These are phyloP conservation scores for Saccharomycopsis sp. DNA, from an alignment of 805 yeast genomes.

Conservation along the genomic window DNA sequence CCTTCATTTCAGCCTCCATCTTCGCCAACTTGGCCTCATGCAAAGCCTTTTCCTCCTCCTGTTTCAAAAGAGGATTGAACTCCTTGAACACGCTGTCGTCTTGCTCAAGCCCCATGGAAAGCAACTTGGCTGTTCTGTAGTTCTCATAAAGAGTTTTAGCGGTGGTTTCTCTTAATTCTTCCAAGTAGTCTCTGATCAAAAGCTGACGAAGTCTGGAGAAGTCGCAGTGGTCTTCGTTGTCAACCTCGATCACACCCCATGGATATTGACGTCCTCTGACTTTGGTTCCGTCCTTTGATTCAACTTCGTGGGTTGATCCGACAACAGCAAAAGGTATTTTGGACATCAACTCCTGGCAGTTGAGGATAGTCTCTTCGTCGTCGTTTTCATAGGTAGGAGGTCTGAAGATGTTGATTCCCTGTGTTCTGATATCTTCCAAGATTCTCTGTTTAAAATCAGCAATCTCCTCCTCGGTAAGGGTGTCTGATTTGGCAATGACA, in stretches of 20 bases:
- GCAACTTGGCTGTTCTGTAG: constrained; percentile 80
- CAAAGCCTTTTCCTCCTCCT: constrained; percentile 86
- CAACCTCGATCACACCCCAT: constrained; percentile 96
- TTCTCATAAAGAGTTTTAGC: constrained; percentile 71
- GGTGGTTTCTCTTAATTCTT: constrained; percentile 88
- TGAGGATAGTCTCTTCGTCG: constrained; percentile 72
- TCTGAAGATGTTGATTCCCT: constrained; percentile 66
- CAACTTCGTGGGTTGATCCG: constrained; percentile 74
- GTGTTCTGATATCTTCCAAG: constrained; percentile 65
- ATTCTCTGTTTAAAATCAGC: constrained; percentile 68
- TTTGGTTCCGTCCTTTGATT: constrained; percentile 54
- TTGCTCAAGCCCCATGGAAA: constrained; percentile 80
- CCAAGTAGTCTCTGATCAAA: constrained; percentile 82
- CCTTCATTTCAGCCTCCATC: constrained; percentile 95
- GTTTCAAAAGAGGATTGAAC: constrained; percentile 86
- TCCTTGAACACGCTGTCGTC: constrained; percentile 91
- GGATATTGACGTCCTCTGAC: constrained; percentile 94
- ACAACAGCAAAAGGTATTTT: constrained; percentile 90
- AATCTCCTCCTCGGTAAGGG: constrained; percentile 83
- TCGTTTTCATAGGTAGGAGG: constrained; percentile 76
- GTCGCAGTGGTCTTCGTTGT: constrained; percentile 89
- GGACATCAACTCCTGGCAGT: constrained; percentile 58
- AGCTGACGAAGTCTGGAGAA: constrained; percentile 84
- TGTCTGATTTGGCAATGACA: constrained; percentile 90
- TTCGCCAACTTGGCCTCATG: constrained; percentile 92